phyloP scores from a whole-genome alignment of 345 rosid genomes.

The Boechera stricta region DNA sequence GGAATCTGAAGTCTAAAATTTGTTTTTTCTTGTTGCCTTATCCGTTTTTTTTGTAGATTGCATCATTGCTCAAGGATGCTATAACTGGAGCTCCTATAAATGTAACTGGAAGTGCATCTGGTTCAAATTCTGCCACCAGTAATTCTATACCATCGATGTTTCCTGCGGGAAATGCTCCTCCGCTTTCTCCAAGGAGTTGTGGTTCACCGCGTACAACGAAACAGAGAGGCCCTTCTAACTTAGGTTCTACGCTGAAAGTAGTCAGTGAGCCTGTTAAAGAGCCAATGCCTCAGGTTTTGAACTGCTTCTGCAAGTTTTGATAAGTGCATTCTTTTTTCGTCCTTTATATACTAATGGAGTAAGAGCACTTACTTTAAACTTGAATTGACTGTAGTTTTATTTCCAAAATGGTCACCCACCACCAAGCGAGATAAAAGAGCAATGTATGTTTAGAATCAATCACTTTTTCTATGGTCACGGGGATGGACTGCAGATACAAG shows the following conservation, averaged over 20 bases:
- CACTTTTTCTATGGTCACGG: conserved; percentile 70
- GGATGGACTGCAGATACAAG: conserved; percentile 74
- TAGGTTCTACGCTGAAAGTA: conserved; percentile 87
- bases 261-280: conserved; percentile 80
- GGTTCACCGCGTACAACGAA: conserved; percentile 88
- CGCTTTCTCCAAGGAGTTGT: conserved; percentile 93
- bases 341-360: neutral
- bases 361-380: conserved; percentile 1
- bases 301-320: conserved; percentile 10
- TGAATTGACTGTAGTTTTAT: conserved; percentile 75
- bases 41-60: conserved; percentile 52
- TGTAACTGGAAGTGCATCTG: conserved; percentile 64
- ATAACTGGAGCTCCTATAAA: conserved; percentile 78
- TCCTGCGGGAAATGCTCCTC: conserved; percentile 95
- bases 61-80: conserved; percentile 78
- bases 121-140: conserved; percentile 57
- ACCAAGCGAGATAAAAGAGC: conserved; percentile 77
- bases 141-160: conserved; percentile 90
- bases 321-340: conserved; percentile 12
- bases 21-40: neutral
- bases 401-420: conserved; percentile 88
- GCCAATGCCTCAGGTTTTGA: conserved; percentile 85
- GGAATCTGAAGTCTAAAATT: conserved; percentile 30
- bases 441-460: conserved; percentile 65
- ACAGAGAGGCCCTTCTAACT: conserved; percentile 72